Evolutionary conservation across 257 asterid species (phyloP).

Genomic region (Schizonepeta tenuifolia): DNA sequence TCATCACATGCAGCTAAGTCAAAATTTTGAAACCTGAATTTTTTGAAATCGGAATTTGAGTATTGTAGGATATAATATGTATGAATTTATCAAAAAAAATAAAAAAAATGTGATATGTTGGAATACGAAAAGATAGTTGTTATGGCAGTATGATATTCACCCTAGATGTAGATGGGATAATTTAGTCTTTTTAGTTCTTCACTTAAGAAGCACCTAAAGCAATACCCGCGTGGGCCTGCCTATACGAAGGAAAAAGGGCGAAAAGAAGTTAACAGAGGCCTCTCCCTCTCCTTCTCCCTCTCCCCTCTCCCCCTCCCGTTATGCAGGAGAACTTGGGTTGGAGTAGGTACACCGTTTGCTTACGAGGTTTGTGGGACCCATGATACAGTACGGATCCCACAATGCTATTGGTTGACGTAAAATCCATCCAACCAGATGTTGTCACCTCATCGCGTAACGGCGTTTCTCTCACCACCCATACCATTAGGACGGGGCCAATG

Average conservation of each 20-base stretch:
- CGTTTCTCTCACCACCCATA: slow-evolving; percentile 12
- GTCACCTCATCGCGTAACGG: slow-evolving; percentile 42
- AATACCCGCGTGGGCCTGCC: slow-evolving; percentile 19
- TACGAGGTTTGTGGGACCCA: slow-evolving; percentile 24
- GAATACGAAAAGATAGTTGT: too few relatives aligned
- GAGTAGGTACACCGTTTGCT: slow-evolving; percentile 35
- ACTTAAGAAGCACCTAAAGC: slow-evolving; percentile 37
- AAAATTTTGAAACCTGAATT: too few relatives aligned
- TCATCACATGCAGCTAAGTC: too few relatives aligned
- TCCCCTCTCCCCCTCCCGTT: slow-evolving; percentile 6
- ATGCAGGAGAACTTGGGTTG: slow-evolving; percentile 23
- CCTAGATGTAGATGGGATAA: not conserved
- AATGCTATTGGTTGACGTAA: slow-evolving; percentile 55
- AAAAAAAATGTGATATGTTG: too few relatives aligned
- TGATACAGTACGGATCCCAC: slow-evolving; percentile 50
- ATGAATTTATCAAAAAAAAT: too few relatives aligned
- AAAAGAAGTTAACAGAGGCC: too few relatives aligned
- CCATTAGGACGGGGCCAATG: slow-evolving; percentile 31
- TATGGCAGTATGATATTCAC: too few relatives aligned
- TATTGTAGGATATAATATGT: too few relatives aligned
- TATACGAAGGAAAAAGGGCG: not conserved
- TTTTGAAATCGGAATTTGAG: too few relatives aligned
- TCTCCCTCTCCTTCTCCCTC: too few relatives aligned
- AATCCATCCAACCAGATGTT: slow-evolving; percentile 34
- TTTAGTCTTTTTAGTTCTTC: not conserved